Evolutionary conservation across 2,329 filamentous ascomycete species (phyloP), one percentile per base, ranked within the genome.

Genomic region (Microcyclosporella mali): DNA sequence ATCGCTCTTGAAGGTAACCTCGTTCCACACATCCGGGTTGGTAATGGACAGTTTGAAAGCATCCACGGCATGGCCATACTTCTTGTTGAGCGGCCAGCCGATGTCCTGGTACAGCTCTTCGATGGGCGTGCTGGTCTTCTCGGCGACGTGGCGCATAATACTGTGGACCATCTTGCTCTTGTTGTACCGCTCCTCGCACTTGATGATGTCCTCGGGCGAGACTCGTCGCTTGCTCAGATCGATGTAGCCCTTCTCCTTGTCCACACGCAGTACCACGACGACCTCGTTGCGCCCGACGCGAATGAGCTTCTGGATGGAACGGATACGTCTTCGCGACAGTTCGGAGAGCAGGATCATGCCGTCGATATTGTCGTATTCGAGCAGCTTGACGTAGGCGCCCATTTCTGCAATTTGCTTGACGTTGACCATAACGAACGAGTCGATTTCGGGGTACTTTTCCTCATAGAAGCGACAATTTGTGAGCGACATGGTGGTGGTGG

Each of bases 341-440:
- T 98, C 92, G 61, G 88, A 95, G 55, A 98, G 87, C 56, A 98
- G 75, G 63, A 98, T 98, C 94, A 98, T 98, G 80, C 92, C 92
- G 67, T 98, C 94, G 63, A 98, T 98, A 73, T 97, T 95, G 72
- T 98, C 92, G 72, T 98, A 98, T 74, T 98, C 92, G 59, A 98
- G 84, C 43, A 98, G 83, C 74, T 98, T 98, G 64, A 98, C 94
- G 69, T 98, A 98, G 61, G 94, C 92, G 69, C 92, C 92, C 94
- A 98, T 98, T 72, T 98, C 94, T 68, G 92, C 92, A 66, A 98
- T 98, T 85, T 95, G 88, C 80, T 95, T 94, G 62, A 97, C 92
- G 71, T 97, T 98, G 68, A 98, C 92, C 92, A 98, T 98, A 66
- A 98, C 94, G 72, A 95, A 97, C 77, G 88, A 94, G 73, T 98